Percentiles rank a stretch among this genome's conserved stretches.
These are phyloP conservation scores for Cerrena zonata DNA, from an alignment of 1,284 basidiomycete genomes.

Conservation along the genomic window DNA sequence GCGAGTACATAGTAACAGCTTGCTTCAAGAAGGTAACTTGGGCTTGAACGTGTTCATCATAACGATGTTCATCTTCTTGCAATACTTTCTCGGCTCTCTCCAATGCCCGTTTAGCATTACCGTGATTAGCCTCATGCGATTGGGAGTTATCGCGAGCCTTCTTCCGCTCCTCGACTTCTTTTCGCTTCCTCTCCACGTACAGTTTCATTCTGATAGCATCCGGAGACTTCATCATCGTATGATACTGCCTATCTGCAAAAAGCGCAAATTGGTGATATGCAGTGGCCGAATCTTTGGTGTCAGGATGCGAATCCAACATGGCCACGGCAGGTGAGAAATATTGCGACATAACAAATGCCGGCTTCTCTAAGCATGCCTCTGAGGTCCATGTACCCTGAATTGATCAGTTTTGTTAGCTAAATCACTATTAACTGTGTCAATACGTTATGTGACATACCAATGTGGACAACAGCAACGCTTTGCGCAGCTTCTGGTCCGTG, in stretches of 20 bases:
- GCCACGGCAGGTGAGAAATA: slow-evolving; percentile 67
- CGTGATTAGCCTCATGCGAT: too few relatives aligned
- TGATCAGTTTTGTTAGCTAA: slow-evolving; percentile 3
- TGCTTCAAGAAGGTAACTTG: slow-evolving; percentile 64
- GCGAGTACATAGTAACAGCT: slow-evolving; percentile 81
- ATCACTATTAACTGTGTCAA: background rate
- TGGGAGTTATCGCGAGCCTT: slow-evolving; percentile 8
- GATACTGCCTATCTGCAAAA: slow-evolving; percentile 86
- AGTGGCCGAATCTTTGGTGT: slow-evolving; percentile 42
- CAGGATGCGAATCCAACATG: slow-evolving; percentile 27
- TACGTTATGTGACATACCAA: slow-evolving; percentile 47
- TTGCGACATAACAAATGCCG: slow-evolving; percentile 63
- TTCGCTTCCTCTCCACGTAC: slow-evolving; percentile 67
- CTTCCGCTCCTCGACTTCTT: slow-evolving; percentile 36
- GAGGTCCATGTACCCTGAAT: slow-evolving; percentile 85
- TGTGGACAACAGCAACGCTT: slow-evolving; percentile 52
- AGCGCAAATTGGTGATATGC: slow-evolving; percentile 80
- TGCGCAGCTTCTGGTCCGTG: slow-evolving; percentile 17
- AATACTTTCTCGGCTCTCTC: slow-evolving; percentile 35
- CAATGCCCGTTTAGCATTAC: background rate
- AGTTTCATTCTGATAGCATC: slow-evolving; percentile 69
- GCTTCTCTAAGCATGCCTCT: slow-evolving; percentile 78
- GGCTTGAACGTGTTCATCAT: slow-evolving; percentile 54
- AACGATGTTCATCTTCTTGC: slow-evolving; percentile 55
- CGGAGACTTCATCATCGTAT: slow-evolving; percentile 61